Base-by-base conservation (phyloP, 2,329 filamentous ascomycete genomes). In the Rutstroemia sp. region DNA sequence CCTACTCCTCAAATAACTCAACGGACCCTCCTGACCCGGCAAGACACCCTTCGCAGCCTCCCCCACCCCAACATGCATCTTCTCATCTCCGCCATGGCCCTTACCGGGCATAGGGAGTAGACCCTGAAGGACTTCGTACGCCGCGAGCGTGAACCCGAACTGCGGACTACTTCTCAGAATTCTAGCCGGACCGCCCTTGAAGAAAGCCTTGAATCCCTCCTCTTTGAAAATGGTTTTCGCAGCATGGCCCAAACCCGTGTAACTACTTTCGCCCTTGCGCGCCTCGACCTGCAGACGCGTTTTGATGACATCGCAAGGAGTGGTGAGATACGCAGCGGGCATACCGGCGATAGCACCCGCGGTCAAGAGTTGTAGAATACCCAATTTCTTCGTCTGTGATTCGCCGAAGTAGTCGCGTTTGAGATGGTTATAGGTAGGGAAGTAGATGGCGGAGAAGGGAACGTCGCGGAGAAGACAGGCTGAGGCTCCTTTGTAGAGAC, bases 251-350 rank as follows among this genome's bases (percentile, higher is more conserved):
- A 99, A 80, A 48, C 88, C 89, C 44, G 83, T 94, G 78, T 99
- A 99, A 49, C 80, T 79, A 3, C 86, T 86, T 67, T 99, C 92
- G 61, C 94, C 94, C 78, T 97, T 97, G 63, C 94, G 88, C 21
- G 92, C 92, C 73, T 99, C 94, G 58, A 99, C 94, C 73, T 99
- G 94, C 58, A 99, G 80, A 71, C 94, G 88, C 3, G 94, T 99
- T 81, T 99, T 99, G 85, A 99, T 97, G 60, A 99, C 94, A 69
- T 99, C 94, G 76, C 89, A 96, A 0, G 94, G 94, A 2, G 94
- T 99, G 23, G 94, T 99, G 60, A 99, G 80, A 76, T 99, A 99
- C 7, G 89, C 89, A 5, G 89, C 89, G 5, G 89, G 89, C 88
- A 94, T 94, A 74, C 89, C 89, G 34, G 89, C 89, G 62, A 99